phyloP scores from a whole-genome alignment of 441 rosid genomes.

The Pelargonium cotyledonis region DNA sequence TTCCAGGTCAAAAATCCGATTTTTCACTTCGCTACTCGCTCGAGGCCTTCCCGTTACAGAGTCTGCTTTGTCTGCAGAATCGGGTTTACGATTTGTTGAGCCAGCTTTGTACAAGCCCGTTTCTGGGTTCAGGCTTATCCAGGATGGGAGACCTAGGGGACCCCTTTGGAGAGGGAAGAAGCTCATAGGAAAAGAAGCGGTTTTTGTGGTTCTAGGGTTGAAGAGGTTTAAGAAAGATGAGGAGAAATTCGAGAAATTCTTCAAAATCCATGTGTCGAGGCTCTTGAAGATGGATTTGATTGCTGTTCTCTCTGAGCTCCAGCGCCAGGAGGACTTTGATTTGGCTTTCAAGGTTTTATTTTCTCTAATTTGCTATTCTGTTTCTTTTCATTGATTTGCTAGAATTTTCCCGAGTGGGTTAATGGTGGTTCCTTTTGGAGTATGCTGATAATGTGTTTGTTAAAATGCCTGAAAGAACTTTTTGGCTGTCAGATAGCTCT shows the following conservation, averaged over 20 bases:
- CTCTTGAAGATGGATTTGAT: conserved; percentile 73
- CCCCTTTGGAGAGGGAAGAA: conserved; percentile 97
- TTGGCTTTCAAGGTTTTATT: conserved; percentile 56
- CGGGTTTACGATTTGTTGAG: conserved; percentile 19
- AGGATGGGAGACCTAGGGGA: conserved; percentile 93
- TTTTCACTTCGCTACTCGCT: conserved; percentile 26
- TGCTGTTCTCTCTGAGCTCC: conserved; percentile 76
- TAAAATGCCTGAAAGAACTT: conserved; percentile 33
- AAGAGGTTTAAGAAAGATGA: conserved; percentile 81
- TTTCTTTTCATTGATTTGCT: neutral
- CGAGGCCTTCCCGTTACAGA: conserved; percentile 23
- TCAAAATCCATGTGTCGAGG: conserved; percentile 68
- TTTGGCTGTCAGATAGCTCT: neutral
- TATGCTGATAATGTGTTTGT: conserved; percentile 36
- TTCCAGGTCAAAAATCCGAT: conserved; percentile 33
- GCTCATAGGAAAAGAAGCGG: conserved; percentile 80
- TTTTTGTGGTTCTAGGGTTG: conserved; percentile 65
- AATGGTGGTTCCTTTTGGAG: neutral
- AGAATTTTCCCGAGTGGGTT: conserved; percentile 4
- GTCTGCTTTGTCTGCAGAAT: conserved; percentile 22
- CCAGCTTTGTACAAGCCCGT: conserved; percentile 17
- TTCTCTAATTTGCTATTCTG: neutral
- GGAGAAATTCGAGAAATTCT: conserved; percentile 61
- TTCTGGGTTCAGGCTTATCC: conserved; percentile 48
- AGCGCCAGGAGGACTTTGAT: conserved; percentile 75